These are phyloP conservation scores for Boletus insuetus DNA, from an alignment of 768 basidiomycete genomes.

Conservation along the genomic window DNA sequence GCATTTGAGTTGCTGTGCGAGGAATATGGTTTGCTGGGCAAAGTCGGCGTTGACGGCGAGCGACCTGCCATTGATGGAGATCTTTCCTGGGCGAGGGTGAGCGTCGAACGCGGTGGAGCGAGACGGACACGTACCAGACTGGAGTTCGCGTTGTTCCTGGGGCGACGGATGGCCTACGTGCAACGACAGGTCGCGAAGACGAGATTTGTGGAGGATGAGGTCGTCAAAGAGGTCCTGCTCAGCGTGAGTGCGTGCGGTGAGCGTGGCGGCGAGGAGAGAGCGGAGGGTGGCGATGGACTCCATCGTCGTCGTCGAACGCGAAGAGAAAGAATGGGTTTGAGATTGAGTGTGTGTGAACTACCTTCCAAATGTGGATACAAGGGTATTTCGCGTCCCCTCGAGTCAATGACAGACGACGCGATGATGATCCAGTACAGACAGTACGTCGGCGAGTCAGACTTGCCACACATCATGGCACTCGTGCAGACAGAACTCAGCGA, in stretches of 20 bases:
- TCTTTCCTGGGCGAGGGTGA: conserved; percentile 54
- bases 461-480: conserved; percentile 80
- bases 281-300: conserved; percentile 58
- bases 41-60: conserved; percentile 78
- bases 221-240: conserved; percentile 79
- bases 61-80: conserved; percentile 58
- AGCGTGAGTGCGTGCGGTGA: conserved; percentile 47
- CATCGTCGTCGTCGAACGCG: conserved; percentile 39
- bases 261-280: conserved; percentile 46
- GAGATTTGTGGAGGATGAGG: conserved; percentile 62
- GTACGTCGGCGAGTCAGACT: conserved; percentile 74
- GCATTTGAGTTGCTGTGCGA: conserved; percentile 75
- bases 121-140: conserved; percentile 47
- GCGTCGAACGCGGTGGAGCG: neutral
- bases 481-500: conserved; percentile 92
- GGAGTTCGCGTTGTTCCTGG: conserved; percentile 69
- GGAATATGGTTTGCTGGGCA: conserved; percentile 70
- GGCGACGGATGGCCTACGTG: conserved; percentile 60
- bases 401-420: conserved; percentile 41
- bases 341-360: neutral
- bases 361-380: neutral
- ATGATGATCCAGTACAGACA: conserved; percentile 51
- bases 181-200: conserved; percentile 55
- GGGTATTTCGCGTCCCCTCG: neutral
- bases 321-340: too few species aligned